Evolutionary conservation across 176 grass and related monocot genomes (phyloP).

Genomic region (Aegilops tauschii): DNA sequence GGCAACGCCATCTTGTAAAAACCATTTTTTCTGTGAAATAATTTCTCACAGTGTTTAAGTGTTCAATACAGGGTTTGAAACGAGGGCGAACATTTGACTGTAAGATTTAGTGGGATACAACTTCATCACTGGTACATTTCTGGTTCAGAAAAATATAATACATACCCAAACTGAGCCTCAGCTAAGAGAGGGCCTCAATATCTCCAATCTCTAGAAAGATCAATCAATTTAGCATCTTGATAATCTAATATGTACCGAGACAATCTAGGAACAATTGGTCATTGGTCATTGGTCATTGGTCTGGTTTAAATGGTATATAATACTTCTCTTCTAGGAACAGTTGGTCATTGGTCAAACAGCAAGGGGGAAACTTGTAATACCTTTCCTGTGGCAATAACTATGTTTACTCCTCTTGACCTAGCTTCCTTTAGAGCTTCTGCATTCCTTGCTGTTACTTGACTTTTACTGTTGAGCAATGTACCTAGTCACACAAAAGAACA

Average conservation of each 20-base stretch:
- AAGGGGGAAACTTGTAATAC: slow-evolving; percentile 29
- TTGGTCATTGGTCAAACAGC: background rate
- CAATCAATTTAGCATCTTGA: background rate
- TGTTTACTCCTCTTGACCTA: slow-evolving; percentile 83
- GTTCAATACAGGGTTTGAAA: background rate
- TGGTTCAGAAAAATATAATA: background rate
- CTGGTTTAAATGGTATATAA: no score
- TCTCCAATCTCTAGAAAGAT: background rate
- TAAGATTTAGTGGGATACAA: background rate
- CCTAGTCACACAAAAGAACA: slow-evolving; percentile 47
- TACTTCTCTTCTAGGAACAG: background rate
- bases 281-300: background rate
- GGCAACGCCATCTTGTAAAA: background rate
- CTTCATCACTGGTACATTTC: background rate
- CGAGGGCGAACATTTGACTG: background rate
- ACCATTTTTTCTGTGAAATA: background rate
- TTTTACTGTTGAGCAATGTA: slow-evolving; percentile 96
- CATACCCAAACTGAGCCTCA: background rate
- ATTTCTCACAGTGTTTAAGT: background rate
- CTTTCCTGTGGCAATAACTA: slow-evolving; percentile 97
- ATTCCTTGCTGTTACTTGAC: slow-evolving; percentile 70
- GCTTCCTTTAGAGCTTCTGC: slow-evolving; percentile 90
- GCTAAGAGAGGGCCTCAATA: background rate
- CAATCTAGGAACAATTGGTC: background rate
- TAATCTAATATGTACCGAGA: background rate